Base-by-base conservation (phyloP, 345 rosid genomes). In the Eucalyptus virginea region DNA sequence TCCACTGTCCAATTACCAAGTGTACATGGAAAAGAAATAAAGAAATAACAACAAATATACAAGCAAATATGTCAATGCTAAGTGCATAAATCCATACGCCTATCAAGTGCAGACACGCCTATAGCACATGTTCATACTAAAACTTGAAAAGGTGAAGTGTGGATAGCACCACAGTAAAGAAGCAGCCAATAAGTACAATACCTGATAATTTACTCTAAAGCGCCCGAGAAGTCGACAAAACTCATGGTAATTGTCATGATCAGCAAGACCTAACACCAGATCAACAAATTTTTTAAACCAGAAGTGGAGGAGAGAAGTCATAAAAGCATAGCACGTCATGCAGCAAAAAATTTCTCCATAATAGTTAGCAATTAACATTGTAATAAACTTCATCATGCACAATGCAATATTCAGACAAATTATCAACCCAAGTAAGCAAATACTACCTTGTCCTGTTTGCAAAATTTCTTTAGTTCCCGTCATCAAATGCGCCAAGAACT, bases 231-330 rank as follows among this genome's bases (percentile, higher is more conserved):
- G 99, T 89, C 99, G 99, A 92, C 99, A 98, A 90, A 93, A 98
- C 90, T 95, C 99, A 93, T 98, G 99, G 92, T 98, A 98, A 92
- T 97, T 98, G 91, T 98, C 99, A 94, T 98, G 99, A 95, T 98
- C 99, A 90, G 98, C 97, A 93, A 98, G 99, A 91, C 99, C 99
- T 98, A 92, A 91, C 49, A 86, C 62, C 88, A 93, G 77, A 88
- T 58, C 51, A 87, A 89, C 16, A 54, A 40, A 48, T 90, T 52
- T 40, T n/a, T 44, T 16, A 34, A n/a, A 49, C 18, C 24, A 88
- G 52, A 44, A 44, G 87, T 34, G 69, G 24, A 83, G 12, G 49
- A 90, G 77, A 42, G 86, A 67, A 90, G 58, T 58, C 32, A 81
- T 47, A 44, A 72, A 48, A 86, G 52, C 83, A 34, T 37, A 86